These are phyloP conservation scores for Penicillium turbatum DNA, from an alignment of 495 filamentous ascomycete genomes.

Conservation along the genomic window DNA sequence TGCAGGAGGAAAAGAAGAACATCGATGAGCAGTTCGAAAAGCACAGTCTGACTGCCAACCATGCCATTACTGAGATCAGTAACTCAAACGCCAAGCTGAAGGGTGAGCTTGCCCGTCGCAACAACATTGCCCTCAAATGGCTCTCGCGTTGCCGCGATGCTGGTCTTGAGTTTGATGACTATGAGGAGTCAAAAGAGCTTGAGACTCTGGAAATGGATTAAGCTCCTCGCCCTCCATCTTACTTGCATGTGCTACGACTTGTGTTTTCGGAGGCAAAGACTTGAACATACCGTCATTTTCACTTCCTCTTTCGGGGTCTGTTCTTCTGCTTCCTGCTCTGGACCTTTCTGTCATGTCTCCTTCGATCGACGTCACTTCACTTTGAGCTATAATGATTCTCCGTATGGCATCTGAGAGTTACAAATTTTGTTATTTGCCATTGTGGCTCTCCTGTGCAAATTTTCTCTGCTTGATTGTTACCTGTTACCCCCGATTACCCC, in stretches of 20 bases:
- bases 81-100: slow-evolving; percentile 87
- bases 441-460: background rate
- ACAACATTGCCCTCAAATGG: slow-evolving; percentile 58
- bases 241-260: slow-evolving; percentile 34
- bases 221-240: slow-evolving; percentile 6
- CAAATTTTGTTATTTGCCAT: background rate
- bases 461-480: background rate
- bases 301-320: slow-evolving; percentile 1
- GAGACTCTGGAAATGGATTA: slow-evolving; percentile 40
- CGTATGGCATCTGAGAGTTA: background rate
- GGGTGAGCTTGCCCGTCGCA: slow-evolving; percentile 60
- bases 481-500: background rate
- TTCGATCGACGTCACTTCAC: no score
- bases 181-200: slow-evolving; percentile 42
- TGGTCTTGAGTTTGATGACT: slow-evolving; percentile 57
- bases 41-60: slow-evolving; percentile 90
- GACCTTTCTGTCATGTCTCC: slow-evolving; percentile 2
- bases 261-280: slow-evolving; percentile 19
- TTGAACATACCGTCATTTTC: slow-evolving; percentile 31
- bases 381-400: background rate
- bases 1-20: slow-evolving; percentile 88
- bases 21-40: slow-evolving; percentile 97
- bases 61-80: slow-evolving; percentile 89
- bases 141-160: slow-evolving; percentile 75
- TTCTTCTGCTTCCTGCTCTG: slow-evolving; percentile 2